Evolutionary conservation across 768 basidiomycete species (phyloP).

Genomic region (Tylopilus rubrobrunneus): DNA sequence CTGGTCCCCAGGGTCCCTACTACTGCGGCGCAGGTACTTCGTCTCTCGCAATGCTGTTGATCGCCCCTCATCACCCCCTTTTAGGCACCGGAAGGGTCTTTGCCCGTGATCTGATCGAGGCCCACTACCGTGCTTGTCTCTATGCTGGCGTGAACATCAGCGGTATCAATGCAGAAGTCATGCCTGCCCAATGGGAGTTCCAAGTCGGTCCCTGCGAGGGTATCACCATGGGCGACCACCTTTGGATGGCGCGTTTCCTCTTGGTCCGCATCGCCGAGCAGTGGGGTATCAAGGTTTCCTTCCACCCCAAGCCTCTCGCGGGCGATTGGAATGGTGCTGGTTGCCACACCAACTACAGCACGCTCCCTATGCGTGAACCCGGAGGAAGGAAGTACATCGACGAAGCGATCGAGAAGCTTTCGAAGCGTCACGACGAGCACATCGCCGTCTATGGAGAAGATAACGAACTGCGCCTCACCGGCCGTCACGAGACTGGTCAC

Average conservation of each 20-base stretch:
- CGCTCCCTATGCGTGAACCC: constrained; percentile 88
- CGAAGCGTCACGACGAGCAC: constrained; percentile 89
- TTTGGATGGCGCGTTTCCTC: constrained; percentile 98
- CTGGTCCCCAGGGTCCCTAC: constrained; percentile 98
- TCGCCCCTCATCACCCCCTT: constrained; percentile 10
- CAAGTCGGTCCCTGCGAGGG: constrained; percentile 98
- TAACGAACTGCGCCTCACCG: constrained; percentile 94
- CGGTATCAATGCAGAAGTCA: constrained; percentile 99
- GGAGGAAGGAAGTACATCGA: constrained; percentile 93
- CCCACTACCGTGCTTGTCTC: constrained; percentile 96
- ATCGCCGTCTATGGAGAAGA: constrained; percentile 98
- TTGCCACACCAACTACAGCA: constrained; percentile 97
- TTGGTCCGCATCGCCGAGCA: constrained; percentile 95
- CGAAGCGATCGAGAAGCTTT: constrained; percentile 88
- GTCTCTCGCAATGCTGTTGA: not conserved
- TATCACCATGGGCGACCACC: constrained; percentile 98
- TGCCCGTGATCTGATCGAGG: constrained; percentile 97
- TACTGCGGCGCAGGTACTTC: constrained; percentile 93
- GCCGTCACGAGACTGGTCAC: constrained; percentile 96
- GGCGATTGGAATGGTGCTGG: constrained; percentile 99
- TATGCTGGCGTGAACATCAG: constrained; percentile 96
- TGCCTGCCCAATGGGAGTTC: constrained; percentile 99
- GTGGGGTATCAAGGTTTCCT: constrained; percentile 95
- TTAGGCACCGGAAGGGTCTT: constrained; percentile 95
- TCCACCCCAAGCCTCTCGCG: constrained; percentile 97